Evolutionary conservation across 2,329 filamentous ascomycete species (phyloP).

Genomic region (Passalora sequoiae): DNA sequence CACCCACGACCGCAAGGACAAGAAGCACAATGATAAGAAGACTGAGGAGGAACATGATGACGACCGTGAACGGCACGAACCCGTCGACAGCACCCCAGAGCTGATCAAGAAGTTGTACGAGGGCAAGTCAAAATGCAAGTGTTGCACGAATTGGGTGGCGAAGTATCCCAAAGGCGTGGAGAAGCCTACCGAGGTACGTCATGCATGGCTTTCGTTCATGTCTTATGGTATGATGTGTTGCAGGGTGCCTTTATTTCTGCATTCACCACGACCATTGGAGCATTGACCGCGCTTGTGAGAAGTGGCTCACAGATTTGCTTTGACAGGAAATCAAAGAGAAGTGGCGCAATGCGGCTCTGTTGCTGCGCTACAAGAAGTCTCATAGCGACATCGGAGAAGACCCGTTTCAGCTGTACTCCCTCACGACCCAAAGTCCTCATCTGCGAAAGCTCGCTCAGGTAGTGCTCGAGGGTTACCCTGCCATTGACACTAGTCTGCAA

Average conservation of each 20-base stretch:
- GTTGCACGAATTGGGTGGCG: background rate
- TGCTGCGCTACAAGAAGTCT: conserved; percentile 5
- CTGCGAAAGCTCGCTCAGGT: conserved; percentile 54
- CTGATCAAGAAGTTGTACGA: conserved; percentile 2
- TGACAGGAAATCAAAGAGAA: conserved; percentile 3
- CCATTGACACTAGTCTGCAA: conserved; percentile 55
- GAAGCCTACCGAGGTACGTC: conserved; percentile 2
- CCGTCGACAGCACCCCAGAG: background rate
- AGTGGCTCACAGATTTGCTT: no score
- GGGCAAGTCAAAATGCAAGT: conserved; percentile 2
- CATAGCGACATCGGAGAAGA: conserved; percentile 2
- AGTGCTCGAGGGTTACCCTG: conserved; percentile 55
- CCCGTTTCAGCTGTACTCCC: conserved; percentile 46
- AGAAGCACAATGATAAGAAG: background rate
- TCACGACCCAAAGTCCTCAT: conserved; percentile 59
- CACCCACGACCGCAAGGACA: no score
- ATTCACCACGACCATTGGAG: no score
- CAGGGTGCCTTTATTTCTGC: no score
- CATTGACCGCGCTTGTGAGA: no score
- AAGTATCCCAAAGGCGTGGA: background rate
- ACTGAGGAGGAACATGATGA: background rate
- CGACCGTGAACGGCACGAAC: background rate
- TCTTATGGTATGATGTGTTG: no score
- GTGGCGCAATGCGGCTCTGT: background rate
- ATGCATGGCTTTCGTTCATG: no score